phyloP scores from a whole-genome alignment of 345 rosid species.

The Litchi chinensis region DNA sequence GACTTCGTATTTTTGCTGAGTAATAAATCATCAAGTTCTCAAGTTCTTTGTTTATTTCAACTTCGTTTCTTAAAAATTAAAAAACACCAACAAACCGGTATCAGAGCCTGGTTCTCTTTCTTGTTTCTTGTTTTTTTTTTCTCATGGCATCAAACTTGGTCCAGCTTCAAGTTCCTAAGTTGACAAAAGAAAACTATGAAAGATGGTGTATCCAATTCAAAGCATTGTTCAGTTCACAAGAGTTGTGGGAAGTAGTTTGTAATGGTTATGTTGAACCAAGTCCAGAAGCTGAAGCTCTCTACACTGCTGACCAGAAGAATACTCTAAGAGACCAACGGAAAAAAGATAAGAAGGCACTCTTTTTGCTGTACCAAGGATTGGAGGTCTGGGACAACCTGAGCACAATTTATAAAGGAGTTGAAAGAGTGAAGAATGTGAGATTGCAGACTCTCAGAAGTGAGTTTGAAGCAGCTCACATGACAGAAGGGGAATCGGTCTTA shows the following conservation, averaged over 20 bases:
- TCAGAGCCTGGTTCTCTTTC: no score
- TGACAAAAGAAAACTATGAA: not conserved
- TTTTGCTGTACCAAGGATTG: not conserved
- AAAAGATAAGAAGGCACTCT: not conserved
- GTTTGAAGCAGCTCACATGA: no score
- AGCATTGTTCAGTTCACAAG: not conserved
- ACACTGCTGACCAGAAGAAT: not conserved
- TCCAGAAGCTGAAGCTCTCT: not conserved
- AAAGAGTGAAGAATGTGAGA: not conserved
- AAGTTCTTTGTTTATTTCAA: no score
- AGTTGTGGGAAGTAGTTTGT: not conserved
- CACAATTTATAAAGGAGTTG: not conserved
- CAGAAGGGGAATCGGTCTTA: not conserved
- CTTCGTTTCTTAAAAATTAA: no score
- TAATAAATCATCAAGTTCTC: no score
- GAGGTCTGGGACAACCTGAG: not conserved
- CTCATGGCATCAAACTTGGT: not conserved
- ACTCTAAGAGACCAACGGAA: not conserved
- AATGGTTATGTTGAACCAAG: not conserved
- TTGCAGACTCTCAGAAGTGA: not conserved
- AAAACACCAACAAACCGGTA: no score
- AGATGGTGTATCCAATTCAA: not conserved
- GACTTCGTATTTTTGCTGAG: no score
- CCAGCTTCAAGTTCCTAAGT: not conserved
- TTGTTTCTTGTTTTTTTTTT: no score